Evolutionary conservation across 2,329 filamentous ascomycete species (phyloP).

Genomic region (Fusarium scirpi): DNA sequence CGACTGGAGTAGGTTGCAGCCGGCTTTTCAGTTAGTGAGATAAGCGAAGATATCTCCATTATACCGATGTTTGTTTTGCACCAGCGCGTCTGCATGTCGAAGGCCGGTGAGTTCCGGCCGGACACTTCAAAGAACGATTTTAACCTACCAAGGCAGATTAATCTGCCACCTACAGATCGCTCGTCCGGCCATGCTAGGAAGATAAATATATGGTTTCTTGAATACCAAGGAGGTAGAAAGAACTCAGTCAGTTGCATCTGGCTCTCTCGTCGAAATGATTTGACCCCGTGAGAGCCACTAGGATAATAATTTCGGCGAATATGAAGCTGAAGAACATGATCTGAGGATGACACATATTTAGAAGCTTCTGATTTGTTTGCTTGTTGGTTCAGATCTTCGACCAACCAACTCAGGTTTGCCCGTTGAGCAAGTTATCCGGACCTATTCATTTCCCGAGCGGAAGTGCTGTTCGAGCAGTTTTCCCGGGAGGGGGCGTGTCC

Average conservation of each 20-base stretch:
- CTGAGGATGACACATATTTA: conserved; percentile 3
- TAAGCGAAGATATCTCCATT: not conserved
- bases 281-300: not conserved
- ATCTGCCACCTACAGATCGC: conserved; percentile 16
- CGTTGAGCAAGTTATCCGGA: conserved; percentile 7
- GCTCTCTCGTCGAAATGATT: not conserved
- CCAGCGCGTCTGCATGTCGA: not conserved
- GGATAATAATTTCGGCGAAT: not conserved
- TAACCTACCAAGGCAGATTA: not conserved
- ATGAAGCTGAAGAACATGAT: not conserved
- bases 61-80: not conserved
- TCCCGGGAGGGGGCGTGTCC: conserved; percentile 14
- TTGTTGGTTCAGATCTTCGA: not conserved
- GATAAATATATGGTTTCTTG: not conserved
- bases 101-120: not conserved
- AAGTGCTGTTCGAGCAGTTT: not conserved
- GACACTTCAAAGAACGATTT: not conserved
- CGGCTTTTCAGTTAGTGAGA: not conserved
- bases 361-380: conserved; percentile 6
- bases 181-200: not conserved
- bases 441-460: not conserved
- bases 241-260: not conserved
- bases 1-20: not conserved
- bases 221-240: not conserved
- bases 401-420: not conserved